Evolutionary conservation across 2,329 filamentous ascomycete species (phyloP), one percentile per base, ranked within the genome.

Genomic region (Seiridium cupressi): DNA sequence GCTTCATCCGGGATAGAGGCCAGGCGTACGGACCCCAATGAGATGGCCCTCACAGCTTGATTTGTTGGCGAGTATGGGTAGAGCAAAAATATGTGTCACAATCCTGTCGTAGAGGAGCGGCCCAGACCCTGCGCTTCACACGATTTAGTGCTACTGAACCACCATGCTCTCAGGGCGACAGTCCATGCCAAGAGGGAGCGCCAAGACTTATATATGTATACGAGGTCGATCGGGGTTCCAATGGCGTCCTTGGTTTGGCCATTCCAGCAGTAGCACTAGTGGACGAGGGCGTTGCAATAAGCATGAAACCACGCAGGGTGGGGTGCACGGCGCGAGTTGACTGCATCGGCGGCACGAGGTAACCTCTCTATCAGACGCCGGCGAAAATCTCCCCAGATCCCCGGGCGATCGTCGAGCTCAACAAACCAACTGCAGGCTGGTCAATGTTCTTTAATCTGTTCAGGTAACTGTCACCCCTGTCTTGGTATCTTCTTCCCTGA

Each of bases 131-230:
- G 18, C 18, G 2, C 38, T 13, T 38, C 34, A n/a, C 18, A 35
- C 18, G n/a, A 44, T 18, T 32, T 32, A 35, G 18, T 9, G 38
- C 42, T 8, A 18, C 53, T n/a, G 42, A 13, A 18, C 26, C 36
- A 32, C 38, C 36, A 42, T 55, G 18, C 26, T 9, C 32, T 26
- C 32, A 54, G 26, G 34, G n/a, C 26, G 13, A 40, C 32, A 54
- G 13, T 40, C 10, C 18, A 9, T 42, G 53, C 18, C 18, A 35
- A 44, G 38, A 44, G 26, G 18, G 38, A 36, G 26, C 31, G 53
- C 53, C 53, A 55, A 55, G 53, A 55, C 53, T 55, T 38, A 55
- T 44, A 55, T 55, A 55, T 44, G 49, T 53, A 38, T 53, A 36
- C 34, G 34, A 38, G 34, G 18, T 26, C 18, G 18, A 26, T 26